Percentiles rank a stretch among this genome's conserved stretches.
Conservation (phyloP, 2,329 filamentous ascomycete species). For the Phyllosticta citribraziliensis region DNA sequence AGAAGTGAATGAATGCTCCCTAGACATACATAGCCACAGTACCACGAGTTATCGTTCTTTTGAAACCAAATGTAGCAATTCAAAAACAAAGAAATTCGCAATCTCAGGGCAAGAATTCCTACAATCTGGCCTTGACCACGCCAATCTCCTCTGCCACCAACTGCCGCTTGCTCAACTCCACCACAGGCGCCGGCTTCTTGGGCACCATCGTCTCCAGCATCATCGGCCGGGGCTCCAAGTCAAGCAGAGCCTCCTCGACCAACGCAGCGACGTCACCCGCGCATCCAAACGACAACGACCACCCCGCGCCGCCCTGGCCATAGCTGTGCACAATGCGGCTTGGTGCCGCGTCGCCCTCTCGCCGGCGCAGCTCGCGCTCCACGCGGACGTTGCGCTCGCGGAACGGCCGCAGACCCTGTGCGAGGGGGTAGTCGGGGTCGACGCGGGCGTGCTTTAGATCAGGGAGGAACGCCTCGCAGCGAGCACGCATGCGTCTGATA, state of each 20-base stretch:
- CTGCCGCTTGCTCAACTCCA: background rate
- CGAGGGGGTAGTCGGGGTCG: constrained; percentile 33
- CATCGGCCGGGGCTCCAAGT: constrained; percentile 1
- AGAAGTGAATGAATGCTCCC: too few species aligned
- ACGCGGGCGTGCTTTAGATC: constrained; percentile 31
- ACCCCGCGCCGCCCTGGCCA: constrained; percentile 37
- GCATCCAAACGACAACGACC: constrained; percentile 34
- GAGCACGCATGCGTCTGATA: constrained; percentile 33
- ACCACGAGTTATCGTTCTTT: too few species aligned
- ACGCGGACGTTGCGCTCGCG: constrained; percentile 33
- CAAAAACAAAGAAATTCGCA: background rate
- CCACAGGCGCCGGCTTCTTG: background rate
- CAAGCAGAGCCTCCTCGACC: constrained; percentile 26
- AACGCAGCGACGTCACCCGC: constrained; percentile 27
- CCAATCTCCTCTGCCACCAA: background rate
- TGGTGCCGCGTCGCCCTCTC: constrained; percentile 7
- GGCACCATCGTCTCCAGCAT: background rate
- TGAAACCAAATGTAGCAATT: too few species aligned
- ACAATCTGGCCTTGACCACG: background rate
- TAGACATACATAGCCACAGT: too few species aligned
- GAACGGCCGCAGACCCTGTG: constrained; percentile 36
- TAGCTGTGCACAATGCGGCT: constrained; percentile 36
- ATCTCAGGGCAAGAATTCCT: background rate
- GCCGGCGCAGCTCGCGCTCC: constrained; percentile 30
- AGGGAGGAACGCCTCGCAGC: constrained; percentile 36